Conservation (phyloP, 139 green algal species). For the Coccomyxa sp. region DNA sequence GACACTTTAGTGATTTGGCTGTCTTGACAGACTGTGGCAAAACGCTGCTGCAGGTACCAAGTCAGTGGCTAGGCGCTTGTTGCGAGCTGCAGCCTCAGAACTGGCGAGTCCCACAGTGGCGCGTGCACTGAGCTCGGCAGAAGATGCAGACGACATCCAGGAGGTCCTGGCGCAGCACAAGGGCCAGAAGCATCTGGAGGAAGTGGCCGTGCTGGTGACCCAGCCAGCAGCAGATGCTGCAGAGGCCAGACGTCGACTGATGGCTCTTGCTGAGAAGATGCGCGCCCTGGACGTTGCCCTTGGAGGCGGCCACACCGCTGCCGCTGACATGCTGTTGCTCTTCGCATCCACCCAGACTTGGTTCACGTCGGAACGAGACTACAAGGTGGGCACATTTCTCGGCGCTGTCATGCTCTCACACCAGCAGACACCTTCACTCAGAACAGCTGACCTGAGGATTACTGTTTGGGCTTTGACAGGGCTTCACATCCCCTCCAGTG, state of each 20-base stretch:
- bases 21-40: not conserved
- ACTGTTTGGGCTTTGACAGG: constrained; percentile 4
- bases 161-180: constrained; percentile 4
- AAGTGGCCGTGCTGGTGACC: constrained; percentile 10
- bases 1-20: not conserved
- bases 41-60: constrained; percentile 16
- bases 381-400: constrained; percentile 32
- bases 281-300: constrained; percentile 40
- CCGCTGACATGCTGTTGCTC: constrained; percentile 54
- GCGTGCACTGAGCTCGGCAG: constrained; percentile 5
- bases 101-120: constrained; percentile 9
- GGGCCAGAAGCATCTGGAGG: not conserved
- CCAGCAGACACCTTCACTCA: not conserved
- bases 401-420: not conserved
- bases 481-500: constrained; percentile 52
- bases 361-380: constrained; percentile 57
- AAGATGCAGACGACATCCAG: constrained; percentile 1
- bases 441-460: not conserved
- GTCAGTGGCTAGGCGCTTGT: constrained; percentile 43
- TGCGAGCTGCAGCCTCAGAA: constrained; percentile 24
- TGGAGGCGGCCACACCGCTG: constrained; percentile 42
- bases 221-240: not conserved
- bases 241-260: constrained; percentile 17
- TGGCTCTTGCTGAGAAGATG: constrained; percentile 35
- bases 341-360: constrained; percentile 57